Base-by-base conservation (phyloP, 768 basidiomycete species). In the Hydnum rufescens region DNA sequence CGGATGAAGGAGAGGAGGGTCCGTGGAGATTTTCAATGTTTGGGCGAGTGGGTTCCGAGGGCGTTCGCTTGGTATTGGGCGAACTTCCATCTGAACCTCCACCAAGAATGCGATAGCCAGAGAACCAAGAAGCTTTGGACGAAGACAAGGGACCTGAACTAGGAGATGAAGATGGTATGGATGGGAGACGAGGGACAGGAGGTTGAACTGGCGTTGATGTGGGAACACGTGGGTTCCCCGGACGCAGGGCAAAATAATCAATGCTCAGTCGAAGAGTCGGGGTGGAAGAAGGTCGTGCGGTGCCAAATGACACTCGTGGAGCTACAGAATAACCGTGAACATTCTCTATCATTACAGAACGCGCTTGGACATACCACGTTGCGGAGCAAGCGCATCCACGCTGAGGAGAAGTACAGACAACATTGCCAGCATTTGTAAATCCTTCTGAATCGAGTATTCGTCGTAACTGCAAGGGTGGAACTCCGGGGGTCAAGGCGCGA, bases 371-470 rank as follows among this genome's bases (percentile, higher is more conserved):
- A 51, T 31, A 55, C 54, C 16, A 3, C 18, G 29, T 16, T 29
- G 29, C 32, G 54, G 54, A 26, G 28, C 48, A 2, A 55, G 29
- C 5, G 54, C 44, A 47, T 56, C 56, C 32, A 58, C 71, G 59
- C 79, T 78, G 2, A 87, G 67, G 2, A 87, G 64, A n/a, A 85
- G 63, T 47, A 75, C 67, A 0, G 82, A 70, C 3, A 85, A 55
- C 75, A 89, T 85, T 0, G 82, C 83, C 16, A 89, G 68, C 77
- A 85, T 78, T 59, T 88, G 84, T 1, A 87, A 62, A 58, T 89
- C 83, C 59, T 75, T 83, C 31, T 66, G 68, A 4, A 56, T 58
- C 13, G 66, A 63, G 29, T 74, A 64, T 53, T 74, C 68, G 3
- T 57, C 53, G 32, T 74, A 69, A 56, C 76, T 77, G 43, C 4